Conservation (phyloP, 2,329 filamentous ascomycete species). For the Aspergillus eucalypticola region DNA sequence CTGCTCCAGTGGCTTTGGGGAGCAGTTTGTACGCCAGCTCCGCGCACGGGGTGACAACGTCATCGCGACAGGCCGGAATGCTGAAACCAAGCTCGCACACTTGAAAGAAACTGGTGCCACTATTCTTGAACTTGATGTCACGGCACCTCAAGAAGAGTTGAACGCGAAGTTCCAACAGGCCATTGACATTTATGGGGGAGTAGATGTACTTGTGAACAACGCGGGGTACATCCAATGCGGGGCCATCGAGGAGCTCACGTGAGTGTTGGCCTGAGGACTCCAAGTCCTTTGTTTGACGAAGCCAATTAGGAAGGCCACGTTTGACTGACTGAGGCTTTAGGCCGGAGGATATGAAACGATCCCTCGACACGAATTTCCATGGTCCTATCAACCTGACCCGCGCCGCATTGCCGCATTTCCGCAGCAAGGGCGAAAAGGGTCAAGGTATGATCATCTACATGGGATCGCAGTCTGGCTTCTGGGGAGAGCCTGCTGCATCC, state of each 20-base stretch:
- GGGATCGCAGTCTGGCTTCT: neutral
- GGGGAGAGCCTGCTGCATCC: neutral
- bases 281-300: neutral
- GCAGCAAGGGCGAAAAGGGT: neutral
- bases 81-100: slow-evolving; percentile 21
- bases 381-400: neutral
- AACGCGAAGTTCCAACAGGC: slow-evolving; percentile 18
- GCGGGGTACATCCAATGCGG: slow-evolving; percentile 40
- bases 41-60: slow-evolving; percentile 31
- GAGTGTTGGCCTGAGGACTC: neutral
- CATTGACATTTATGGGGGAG: slow-evolving; percentile 20
- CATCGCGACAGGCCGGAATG: slow-evolving; percentile 31
- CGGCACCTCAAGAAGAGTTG: slow-evolving; percentile 19
- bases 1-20: slow-evolving; percentile 9
- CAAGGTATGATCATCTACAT: slow-evolving; percentile 4
- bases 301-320: too few species aligned
- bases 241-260: slow-evolving; percentile 29
- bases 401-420: neutral
- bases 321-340: neutral
- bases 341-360: neutral
- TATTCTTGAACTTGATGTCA: slow-evolving; percentile 27
- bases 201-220: slow-evolving; percentile 50
- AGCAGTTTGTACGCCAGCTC: neutral
- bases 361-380: neutral
- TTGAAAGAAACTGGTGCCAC: slow-evolving; percentile 27